phyloP scores from a whole-genome alignment of 441 rosid species.

The Corymbia citriodora region DNA sequence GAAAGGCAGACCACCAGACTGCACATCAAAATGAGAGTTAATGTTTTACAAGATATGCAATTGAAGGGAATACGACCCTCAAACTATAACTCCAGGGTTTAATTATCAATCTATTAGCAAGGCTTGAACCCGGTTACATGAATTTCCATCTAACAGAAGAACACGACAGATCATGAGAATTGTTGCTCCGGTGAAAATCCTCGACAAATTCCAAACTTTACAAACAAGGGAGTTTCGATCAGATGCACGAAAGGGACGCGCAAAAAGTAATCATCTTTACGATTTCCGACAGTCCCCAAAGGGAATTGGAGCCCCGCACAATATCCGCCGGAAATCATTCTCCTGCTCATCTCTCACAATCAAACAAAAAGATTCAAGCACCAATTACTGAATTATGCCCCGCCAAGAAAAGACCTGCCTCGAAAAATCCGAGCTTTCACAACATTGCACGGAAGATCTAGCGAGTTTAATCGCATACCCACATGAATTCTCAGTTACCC shows the following conservation, averaged over 20 bases:
- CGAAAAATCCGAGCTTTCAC: not conserved
- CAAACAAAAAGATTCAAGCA: not conserved
- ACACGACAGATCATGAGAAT: not conserved
- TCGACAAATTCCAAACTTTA: not conserved
- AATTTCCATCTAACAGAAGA: not conserved
- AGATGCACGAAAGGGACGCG: not conserved
- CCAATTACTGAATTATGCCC: not conserved
- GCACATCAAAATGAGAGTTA: not conserved
- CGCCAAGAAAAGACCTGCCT: not conserved
- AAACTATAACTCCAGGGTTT: not conserved
- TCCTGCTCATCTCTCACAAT: not conserved
- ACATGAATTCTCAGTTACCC: not conserved
- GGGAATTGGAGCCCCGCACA: not conserved
- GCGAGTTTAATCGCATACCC: not conserved
- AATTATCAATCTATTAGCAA: not conserved
- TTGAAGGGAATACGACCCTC: not conserved
- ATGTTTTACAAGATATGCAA: not conserved
- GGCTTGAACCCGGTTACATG: not conserved
- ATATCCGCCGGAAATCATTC: not conserved
- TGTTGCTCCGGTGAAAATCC: not conserved
- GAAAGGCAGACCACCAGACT: not conserved
- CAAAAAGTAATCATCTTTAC: not conserved
- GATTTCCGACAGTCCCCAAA: not conserved
- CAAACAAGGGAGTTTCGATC: not conserved
- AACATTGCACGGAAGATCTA: not conserved